Percentiles rank a stretch among this genome's conserved stretches.
phyloP scores from a whole-genome alignment of 768 basidiomycete genomes.

The Leucogyrophana mollusca region DNA sequence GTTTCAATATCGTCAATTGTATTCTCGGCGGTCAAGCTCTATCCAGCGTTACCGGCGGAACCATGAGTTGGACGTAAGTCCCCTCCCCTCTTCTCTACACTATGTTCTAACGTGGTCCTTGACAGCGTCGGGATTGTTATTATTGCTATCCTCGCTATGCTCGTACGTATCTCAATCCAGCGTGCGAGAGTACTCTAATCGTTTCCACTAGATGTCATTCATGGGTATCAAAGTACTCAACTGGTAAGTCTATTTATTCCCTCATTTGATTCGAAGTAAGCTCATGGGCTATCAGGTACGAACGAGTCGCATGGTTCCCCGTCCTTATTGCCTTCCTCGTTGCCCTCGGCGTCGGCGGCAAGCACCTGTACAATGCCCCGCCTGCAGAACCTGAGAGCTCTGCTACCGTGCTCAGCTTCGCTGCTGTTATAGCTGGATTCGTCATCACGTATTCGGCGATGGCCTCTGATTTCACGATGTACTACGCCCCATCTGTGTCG shows the following conservation, averaged over 20 bases:
- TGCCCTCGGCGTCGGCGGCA: constrained; percentile 70
- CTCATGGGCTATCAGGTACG: constrained; percentile 50
- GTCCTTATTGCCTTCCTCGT: constrained; percentile 72
- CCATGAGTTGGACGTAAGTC: constrained; percentile 50
- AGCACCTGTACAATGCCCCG: constrained; percentile 54
- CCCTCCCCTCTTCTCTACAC: background rate
- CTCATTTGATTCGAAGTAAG: background rate
- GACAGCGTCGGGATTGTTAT: constrained; percentile 79
- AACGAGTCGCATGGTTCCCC: constrained; percentile 75
- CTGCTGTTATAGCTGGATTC: constrained; percentile 70
- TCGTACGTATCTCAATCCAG: constrained; percentile 34
- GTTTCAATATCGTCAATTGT: constrained; percentile 64
- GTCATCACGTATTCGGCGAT: constrained; percentile 61
- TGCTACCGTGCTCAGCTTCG: constrained; percentile 57
- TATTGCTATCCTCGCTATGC: constrained; percentile 64
- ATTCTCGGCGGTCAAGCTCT: constrained; percentile 72
- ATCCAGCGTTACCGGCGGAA: constrained; percentile 50
- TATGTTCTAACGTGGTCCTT: background rate
- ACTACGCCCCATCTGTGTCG: constrained; percentile 57
- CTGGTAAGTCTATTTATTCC: constrained; percentile 33
- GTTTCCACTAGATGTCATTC: constrained; percentile 50
- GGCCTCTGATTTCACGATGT: constrained; percentile 74
- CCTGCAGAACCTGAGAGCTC: constrained; percentile 55
- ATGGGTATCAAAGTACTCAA: constrained; percentile 65
- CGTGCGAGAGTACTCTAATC: background rate